Base-by-base conservation (phyloP, 192 early-diverging fungal genomes). In the Cladochytrium replicatum region DNA sequence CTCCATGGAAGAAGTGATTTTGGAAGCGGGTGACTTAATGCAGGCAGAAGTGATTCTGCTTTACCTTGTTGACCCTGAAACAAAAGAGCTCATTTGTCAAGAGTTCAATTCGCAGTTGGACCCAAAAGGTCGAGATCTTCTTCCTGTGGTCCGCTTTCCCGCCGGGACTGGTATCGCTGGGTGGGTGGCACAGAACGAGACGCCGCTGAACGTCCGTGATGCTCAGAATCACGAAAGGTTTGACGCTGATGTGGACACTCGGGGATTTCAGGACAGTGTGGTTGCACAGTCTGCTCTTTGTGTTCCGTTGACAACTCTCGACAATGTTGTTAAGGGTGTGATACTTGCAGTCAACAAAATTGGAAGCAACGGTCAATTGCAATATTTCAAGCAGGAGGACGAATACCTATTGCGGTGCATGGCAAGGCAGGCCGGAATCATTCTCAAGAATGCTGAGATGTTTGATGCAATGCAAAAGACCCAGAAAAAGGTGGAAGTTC, bases 401-500 rank as follows among this genome's bases (percentile, higher is more conserved):
- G 70, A 68, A 29, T 64, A 48, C 54, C 31, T 72, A 13, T 41
- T 67, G 24, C 46, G 57, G 29, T 46, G 42, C 8, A 23, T 72
- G 4, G 46, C 45, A 22, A 55, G 23, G 19, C 42, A 46, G 32
- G 58, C 62, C 6, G 60, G 52, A n/a, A 54, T 48, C 17, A 49
- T 71, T 30, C 44, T 70, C 41, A 51, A 48, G 38, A 72, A 66
- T 48, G 54, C 54, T 29, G 48, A 71, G 31, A 54, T 64, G 7
- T 74, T 66, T 42, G 67, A 74, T 24, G 48, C 71, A 2, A 60
- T 74, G 55, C 48, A 46, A 21, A 63, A 48, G 11, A 61, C 71
- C 15, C 72, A 74, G 48, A 63, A 74, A 49, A 74, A 69, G 52
- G 62, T 71, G 4, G 58, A 63, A 43, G 69, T 75, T 17, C 57